Percentiles rank a stretch among this genome's conserved stretches.
Evolutionary conservation across 1,284 basidiomycete genomes (phyloP).

Genomic region (Veloboletus limbatus): DNA sequence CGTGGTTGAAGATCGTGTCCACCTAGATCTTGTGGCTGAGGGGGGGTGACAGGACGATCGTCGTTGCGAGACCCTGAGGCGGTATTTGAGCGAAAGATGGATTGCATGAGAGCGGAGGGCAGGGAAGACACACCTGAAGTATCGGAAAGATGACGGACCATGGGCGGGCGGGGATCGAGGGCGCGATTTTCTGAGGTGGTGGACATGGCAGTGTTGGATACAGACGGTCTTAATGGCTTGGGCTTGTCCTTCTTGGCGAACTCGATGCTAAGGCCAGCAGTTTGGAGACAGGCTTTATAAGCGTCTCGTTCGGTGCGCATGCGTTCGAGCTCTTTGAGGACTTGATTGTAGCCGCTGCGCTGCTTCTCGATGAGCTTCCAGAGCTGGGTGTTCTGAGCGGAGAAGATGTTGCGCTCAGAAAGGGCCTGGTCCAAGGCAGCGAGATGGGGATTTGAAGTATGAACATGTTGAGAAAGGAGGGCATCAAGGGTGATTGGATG

Average conservation of each 20-base stretch:
- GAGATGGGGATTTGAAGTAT: slow-evolving; percentile 51
- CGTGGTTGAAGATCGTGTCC: slow-evolving; percentile 30
- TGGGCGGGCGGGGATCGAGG: slow-evolving; percentile 32
- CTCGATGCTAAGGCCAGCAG: slow-evolving; percentile 35
- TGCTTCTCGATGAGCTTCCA: slow-evolving; percentile 94
- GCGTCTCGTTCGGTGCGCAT: slow-evolving; percentile 77
- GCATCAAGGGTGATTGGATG: slow-evolving; percentile 51
- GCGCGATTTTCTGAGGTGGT: slow-evolving; percentile 17
- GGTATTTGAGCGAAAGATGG: slow-evolving; percentile 24
- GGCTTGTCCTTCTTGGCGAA: slow-evolving; percentile 31
- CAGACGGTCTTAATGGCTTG: slow-evolving; percentile 25
- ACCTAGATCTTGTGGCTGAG: slow-evolving; percentile 40
- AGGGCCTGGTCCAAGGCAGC: slow-evolving; percentile 74
- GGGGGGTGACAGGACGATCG: slow-evolving; percentile 33
- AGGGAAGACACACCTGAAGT: slow-evolving; percentile 46
- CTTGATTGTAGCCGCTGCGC: slow-evolving; percentile 64
- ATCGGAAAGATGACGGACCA: slow-evolving; percentile 48
- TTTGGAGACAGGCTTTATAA: slow-evolving; percentile 51
- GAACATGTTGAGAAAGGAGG: slow-evolving; percentile 52
- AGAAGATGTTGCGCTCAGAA: slow-evolving; percentile 73
- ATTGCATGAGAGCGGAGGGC: slow-evolving; percentile 11
- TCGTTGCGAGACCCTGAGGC: slow-evolving; percentile 23
- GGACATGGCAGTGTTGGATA: slow-evolving; percentile 25
- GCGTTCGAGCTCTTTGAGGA: slow-evolving; percentile 77
- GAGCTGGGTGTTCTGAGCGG: slow-evolving; percentile 80